Evolutionary conservation across 768 basidiomycete genomes (phyloP).

Genomic region (Tremella mesenterica): DNA sequence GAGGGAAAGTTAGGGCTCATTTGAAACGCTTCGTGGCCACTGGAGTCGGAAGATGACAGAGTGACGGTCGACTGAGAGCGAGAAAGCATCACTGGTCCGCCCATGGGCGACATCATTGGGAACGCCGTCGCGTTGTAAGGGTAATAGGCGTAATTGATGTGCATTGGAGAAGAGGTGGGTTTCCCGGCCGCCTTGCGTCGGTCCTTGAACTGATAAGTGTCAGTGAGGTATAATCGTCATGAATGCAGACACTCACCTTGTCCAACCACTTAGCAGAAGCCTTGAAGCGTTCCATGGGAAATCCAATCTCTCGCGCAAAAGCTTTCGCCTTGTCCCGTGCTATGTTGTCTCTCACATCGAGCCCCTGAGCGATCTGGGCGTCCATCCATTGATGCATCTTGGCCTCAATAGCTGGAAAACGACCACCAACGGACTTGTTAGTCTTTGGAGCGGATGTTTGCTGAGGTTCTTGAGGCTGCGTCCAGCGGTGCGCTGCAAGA

Average conservation of each 20-base stretch:
- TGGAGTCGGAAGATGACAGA: conserved; percentile 27
- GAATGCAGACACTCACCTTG: conserved; percentile 20
- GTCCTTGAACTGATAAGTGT: conserved; percentile 39
- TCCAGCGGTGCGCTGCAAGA: conserved; percentile 38
- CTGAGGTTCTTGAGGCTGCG: conserved; percentile 29
- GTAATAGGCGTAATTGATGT: conserved; percentile 16
- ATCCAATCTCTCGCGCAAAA: conserved; percentile 37
- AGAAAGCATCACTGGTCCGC: conserved; percentile 14
- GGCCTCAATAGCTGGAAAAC: conserved; percentile 41
- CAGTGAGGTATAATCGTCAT: conserved; percentile 2
- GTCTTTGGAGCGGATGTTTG: conserved; percentile 22
- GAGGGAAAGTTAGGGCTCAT: conserved; percentile 10
- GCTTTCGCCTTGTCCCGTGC: conserved; percentile 38
- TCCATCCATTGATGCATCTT: conserved; percentile 43
- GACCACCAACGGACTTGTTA: conserved; percentile 31
- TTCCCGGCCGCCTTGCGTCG: conserved; percentile 32
- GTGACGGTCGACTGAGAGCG: conserved; percentile 33
- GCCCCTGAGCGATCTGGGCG: conserved; percentile 30
- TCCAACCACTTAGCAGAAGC: conserved; percentile 44
- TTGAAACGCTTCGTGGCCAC: conserved; percentile 19
- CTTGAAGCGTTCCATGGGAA: conserved; percentile 39
- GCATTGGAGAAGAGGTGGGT: conserved; percentile 19
- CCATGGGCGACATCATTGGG: conserved; percentile 13
- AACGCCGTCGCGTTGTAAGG: conserved; percentile 14
- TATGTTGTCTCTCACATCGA: conserved; percentile 34